phyloP scores from a whole-genome alignment of 2,329 filamentous ascomycete genomes.

The Davidsoniella virescens region DNA sequence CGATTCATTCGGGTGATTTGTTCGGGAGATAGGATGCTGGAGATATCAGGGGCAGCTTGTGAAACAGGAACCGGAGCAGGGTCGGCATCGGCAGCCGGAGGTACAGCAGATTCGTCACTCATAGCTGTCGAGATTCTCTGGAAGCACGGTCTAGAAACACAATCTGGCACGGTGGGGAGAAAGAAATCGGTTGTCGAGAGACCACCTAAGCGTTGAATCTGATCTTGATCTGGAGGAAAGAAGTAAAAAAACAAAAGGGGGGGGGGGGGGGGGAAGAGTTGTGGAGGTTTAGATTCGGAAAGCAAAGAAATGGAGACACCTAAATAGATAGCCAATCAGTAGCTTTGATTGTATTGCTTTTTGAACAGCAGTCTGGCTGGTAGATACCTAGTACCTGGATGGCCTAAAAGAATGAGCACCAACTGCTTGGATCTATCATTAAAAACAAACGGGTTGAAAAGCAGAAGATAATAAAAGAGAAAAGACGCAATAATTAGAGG shows the following conservation, averaged over 20 bases:
- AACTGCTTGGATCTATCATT: too few species aligned
- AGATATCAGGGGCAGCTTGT: too few species aligned
- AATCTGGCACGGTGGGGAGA: too few species aligned
- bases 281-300: neutral
- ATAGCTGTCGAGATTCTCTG: neutral
- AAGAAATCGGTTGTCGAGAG: neutral
- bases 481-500: neutral
- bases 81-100: neutral
- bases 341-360: neutral
- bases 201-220: neutral
- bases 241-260: neutral
- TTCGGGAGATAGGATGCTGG: too few species aligned
- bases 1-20: constrained; percentile 74
- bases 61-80: neutral
- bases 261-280: neutral
- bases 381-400: neutral
- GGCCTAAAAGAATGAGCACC: neutral
- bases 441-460: too few species aligned
- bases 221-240: neutral
- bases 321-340: too few species aligned
- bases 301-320: neutral
- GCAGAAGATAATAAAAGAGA: neutral
- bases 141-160: too few species aligned
- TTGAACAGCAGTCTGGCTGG: too few species aligned
- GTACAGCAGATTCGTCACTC: neutral